Evolutionary conservation across 78 protist species (phyloP).

Genomic region (Dictyostelium capitatum): DNA sequence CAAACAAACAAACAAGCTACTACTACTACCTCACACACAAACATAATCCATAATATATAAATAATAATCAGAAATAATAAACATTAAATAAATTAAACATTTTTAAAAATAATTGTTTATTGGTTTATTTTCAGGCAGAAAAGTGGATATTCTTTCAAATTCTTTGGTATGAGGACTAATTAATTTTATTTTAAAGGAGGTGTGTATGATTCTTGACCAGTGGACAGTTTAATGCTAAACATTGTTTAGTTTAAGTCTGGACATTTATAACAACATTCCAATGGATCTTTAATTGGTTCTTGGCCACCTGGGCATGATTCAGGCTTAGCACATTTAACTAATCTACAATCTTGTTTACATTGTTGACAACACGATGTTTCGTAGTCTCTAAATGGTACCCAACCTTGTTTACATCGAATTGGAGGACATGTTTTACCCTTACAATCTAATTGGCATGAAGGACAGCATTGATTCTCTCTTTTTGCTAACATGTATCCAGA

Average conservation of each 20-base stretch:
- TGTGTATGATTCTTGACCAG: no score
- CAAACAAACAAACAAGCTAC: background rate
- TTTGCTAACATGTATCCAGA: no score
- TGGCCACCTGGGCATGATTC: background rate
- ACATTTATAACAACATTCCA: background rate
- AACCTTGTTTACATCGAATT: background rate
- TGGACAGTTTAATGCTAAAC: background rate
- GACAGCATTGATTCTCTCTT: background rate
- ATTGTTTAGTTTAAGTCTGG: background rate
- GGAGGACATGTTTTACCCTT: background rate
- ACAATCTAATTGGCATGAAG: background rate
- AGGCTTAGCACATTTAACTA: background rate
- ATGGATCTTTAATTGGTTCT: background rate
- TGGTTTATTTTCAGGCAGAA: no score
- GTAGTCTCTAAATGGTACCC: background rate
- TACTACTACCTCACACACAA: background rate
- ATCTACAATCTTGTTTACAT: background rate
- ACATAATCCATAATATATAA: no score
- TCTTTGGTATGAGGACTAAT: no score
- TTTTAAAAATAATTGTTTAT: no score
- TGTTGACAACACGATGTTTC: no score
- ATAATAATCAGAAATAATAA: no score
- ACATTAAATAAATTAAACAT: no score
- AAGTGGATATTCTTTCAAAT: no score
- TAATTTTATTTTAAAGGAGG: no score